phyloP scores from a whole-genome alignment of 164 flowering plant genomes.

The Aristolochia fimbriata region DNA sequence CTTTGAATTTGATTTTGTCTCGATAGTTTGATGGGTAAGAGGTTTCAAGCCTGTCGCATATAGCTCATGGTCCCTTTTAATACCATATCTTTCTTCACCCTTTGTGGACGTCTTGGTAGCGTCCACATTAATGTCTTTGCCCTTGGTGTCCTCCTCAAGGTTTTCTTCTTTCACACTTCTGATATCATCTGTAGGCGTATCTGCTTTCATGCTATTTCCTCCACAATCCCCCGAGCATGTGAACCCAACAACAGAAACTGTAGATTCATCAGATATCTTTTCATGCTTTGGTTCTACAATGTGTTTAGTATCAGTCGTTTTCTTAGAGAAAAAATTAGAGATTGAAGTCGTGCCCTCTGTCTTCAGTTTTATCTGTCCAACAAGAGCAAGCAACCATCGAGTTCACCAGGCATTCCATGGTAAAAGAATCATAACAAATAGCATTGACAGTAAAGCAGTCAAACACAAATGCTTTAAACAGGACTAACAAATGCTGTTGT shows the following conservation, averaged over 20 bases:
- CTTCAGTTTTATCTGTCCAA: conserved; percentile 42
- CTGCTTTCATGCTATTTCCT: conserved; percentile 6
- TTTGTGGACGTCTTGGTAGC: conserved; percentile 13
- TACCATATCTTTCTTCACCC: conserved; percentile 10
- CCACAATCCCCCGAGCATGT: conserved; percentile 18
- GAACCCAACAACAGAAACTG: neutral
- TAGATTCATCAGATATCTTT: conserved; percentile 12
- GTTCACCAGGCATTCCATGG: neutral
- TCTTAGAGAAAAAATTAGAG: conserved; percentile 52
- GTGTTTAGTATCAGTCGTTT: conserved; percentile 18
- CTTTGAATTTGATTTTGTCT: conserved; percentile 16
- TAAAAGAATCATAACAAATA: neutral
- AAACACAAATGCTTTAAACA: too few species aligned
- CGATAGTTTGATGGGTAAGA: conserved; percentile 6
- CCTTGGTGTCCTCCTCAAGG: conserved; percentile 11
- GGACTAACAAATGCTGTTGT: too few species aligned
- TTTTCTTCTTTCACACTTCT: neutral
- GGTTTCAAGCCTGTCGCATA: conserved; percentile 18
- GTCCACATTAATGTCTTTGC: conserved; percentile 26
- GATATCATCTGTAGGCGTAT: neutral
- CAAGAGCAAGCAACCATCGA: neutral
- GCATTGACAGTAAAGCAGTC: too few species aligned
- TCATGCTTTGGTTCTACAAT: conserved; percentile 11
- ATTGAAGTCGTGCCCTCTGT: conserved; percentile 37
- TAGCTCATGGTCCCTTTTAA: conserved; percentile 33